Evolutionary conservation across 768 basidiomycete genomes (phyloP).

Genomic region (Mycena leptocephala): DNA sequence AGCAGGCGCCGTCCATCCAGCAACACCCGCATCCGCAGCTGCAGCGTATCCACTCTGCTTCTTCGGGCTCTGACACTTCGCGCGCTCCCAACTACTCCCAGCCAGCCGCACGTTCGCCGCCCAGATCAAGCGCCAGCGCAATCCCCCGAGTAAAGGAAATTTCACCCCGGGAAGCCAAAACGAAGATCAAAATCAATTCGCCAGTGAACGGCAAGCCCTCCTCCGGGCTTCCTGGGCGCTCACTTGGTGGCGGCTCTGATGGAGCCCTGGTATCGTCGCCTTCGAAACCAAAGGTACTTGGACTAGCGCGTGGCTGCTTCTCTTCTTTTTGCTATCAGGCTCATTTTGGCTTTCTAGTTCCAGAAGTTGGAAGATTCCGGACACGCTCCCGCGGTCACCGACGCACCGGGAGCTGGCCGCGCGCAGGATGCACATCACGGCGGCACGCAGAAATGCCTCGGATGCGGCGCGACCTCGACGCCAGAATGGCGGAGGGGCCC

Average conservation of each 20-base stretch:
- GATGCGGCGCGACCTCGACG: constrained; percentile 88
- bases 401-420: constrained; percentile 3
- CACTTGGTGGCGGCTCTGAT: constrained; percentile 5
- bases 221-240: constrained; percentile 8
- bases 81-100: constrained; percentile 12
- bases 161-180: constrained; percentile 20
- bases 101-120: constrained; percentile 12
- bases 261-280: constrained; percentile 20
- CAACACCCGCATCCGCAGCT: constrained; percentile 19
- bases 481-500: constrained; percentile 92
- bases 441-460: constrained; percentile 77
- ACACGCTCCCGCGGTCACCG: constrained; percentile 18
- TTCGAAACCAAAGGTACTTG: constrained; percentile 36
- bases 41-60: constrained; percentile 34
- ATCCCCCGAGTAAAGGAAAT: constrained; percentile 9
- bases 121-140: neutral
- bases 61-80: constrained; percentile 22
- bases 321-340: constrained; percentile 26
- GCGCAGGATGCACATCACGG: constrained; percentile 6
- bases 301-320: constrained; percentile 18
- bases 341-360: constrained; percentile 26
- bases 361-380: constrained; percentile 26
- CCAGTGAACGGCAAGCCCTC: constrained; percentile 7
- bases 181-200: constrained; percentile 21
- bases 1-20: neutral